Conservation (phyloP, 768 basidiomycete species). For the Exsudoporus frostii region DNA sequence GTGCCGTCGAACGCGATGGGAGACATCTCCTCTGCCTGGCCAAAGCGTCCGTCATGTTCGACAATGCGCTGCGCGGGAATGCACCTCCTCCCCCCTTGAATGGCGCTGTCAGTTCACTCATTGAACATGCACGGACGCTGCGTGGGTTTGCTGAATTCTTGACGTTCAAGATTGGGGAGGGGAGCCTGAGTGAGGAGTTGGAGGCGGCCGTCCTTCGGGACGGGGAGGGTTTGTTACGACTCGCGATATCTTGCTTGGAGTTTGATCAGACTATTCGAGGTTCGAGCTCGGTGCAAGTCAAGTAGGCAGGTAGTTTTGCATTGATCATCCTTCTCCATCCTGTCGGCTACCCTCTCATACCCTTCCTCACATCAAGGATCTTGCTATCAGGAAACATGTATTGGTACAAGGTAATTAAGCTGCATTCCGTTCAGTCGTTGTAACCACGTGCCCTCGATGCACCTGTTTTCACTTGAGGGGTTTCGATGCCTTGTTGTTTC, state of each 20-base stretch:
- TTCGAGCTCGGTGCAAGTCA: not conserved
- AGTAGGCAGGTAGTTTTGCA: conserved; percentile 4
- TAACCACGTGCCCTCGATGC: conserved; percentile 48
- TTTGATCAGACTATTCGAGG: conserved; percentile 18
- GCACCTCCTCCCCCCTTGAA: not conserved
- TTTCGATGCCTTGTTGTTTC: conserved; percentile 58
- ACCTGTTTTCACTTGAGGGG: conserved; percentile 31
- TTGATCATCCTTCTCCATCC: not conserved
- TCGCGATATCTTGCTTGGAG: conserved; percentile 21
- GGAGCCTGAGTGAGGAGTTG: conserved; percentile 12
- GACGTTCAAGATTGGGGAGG: conserved; percentile 7
- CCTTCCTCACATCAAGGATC: not conserved
- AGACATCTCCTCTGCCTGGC: conserved; percentile 16
- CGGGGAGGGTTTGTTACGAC: conserved; percentile 16
- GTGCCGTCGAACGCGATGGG: conserved; percentile 26
- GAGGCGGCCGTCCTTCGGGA: conserved; percentile 22
- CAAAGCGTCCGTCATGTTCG: conserved; percentile 14
- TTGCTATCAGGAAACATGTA: not conserved
- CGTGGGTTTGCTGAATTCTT: conserved; percentile 18
- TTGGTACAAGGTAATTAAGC: conserved; percentile 4
- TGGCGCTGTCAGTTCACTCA: not conserved
- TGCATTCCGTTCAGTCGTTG: conserved; percentile 47
- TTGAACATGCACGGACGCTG: conserved; percentile 11
- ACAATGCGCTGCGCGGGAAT: conserved; percentile 14
- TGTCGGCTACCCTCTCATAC: not conserved